A percentile compares a stretch with the other conserved stretches of the same genome.
Evolutionary conservation across 352 stramenopile species (phyloP).

Genomic region (Phytophthora pluvialis): DNA sequence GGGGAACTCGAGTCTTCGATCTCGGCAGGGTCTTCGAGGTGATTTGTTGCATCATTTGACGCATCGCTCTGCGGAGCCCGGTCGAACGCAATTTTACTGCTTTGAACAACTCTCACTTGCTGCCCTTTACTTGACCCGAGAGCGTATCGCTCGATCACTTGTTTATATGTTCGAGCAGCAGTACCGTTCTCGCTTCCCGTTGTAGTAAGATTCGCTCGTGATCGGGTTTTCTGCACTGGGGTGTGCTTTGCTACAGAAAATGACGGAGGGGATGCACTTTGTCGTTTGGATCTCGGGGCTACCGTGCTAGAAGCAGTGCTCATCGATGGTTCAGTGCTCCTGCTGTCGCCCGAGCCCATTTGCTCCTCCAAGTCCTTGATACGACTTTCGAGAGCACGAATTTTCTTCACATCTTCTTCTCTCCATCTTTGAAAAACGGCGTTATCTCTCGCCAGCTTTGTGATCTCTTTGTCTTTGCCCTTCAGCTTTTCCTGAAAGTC

Average conservation of each 20-base stretch:
- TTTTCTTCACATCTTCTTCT: slow-evolving; percentile 64
- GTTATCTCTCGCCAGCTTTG: slow-evolving; percentile 61
- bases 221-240: slow-evolving; percentile 23
- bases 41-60: slow-evolving; percentile 14
- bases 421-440: slow-evolving; percentile 64
- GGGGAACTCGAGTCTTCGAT: background rate
- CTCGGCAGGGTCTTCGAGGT: background rate
- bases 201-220: slow-evolving; percentile 28
- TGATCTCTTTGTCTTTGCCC: slow-evolving; percentile 70
- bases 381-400: slow-evolving; percentile 51
- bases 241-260: slow-evolving; percentile 1
- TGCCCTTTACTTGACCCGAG: slow-evolving; percentile 30
- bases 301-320: background rate
- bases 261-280: background rate
- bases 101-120: slow-evolving; percentile 1
- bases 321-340: background rate
- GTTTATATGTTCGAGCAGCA: slow-evolving; percentile 36
- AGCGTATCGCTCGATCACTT: slow-evolving; percentile 50
- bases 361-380: slow-evolving; percentile 50
- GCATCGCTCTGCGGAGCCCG: background rate
- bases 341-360: slow-evolving; percentile 5
- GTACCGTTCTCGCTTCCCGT: slow-evolving; percentile 4
- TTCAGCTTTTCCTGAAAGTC: slow-evolving; percentile 63
- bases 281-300: slow-evolving; percentile 10
- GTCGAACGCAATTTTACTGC: slow-evolving; percentile 2